Base-by-base conservation (phyloP, 1,284 basidiomycete genomes). In the Boletus mariae region DNA sequence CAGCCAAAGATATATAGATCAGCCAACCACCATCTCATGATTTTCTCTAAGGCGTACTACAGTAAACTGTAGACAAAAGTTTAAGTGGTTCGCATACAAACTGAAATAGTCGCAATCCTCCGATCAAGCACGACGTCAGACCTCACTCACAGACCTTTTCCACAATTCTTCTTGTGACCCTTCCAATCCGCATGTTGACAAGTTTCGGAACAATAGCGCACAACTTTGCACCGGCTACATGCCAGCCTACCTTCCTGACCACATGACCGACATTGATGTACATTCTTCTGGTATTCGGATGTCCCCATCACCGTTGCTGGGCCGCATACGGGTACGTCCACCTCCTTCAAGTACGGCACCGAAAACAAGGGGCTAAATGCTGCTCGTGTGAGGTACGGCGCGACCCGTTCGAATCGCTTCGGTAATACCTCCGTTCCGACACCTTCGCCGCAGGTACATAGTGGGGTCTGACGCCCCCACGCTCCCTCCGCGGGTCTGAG, bases 301-400 rank as follows among this genome's bases (percentile, higher is more conserved):
- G 1, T 9, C 4, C 23, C 25, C 25, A 1, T 45, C 28, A 5
- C 37, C 13, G 2, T 34, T 4, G 0, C 29, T 6, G 20, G 7
- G 4, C 7, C 6, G 0, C 6, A 23, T 11, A 34, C 7, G 10
- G 42, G 44, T n/a, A 17, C 53, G 7, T 58, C 63, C 13, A 71
- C 62, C 5, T 60, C 56, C 54, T 78, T 74, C 53, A 78, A 51
- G 54, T 75, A 78, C 10, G 75, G 69, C 17, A 77, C 72, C 0
- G 75, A 64, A 53, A 81, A 82, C 1, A 82, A 61, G 0, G 76
- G 80, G n/a, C 75, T 71, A 15, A 82, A 67, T 2, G 77, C 80
- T 6, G 74, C 66, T 31, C 79, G 67, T 1, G 78, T 81, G 15
- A 75, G 72, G 48, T 71, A 66, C 3, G 73, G 72, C 13, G 72